These are phyloP conservation scores for Vigna mungo DNA, from an alignment of 306 rosid genomes.

Conservation along the genomic window DNA sequence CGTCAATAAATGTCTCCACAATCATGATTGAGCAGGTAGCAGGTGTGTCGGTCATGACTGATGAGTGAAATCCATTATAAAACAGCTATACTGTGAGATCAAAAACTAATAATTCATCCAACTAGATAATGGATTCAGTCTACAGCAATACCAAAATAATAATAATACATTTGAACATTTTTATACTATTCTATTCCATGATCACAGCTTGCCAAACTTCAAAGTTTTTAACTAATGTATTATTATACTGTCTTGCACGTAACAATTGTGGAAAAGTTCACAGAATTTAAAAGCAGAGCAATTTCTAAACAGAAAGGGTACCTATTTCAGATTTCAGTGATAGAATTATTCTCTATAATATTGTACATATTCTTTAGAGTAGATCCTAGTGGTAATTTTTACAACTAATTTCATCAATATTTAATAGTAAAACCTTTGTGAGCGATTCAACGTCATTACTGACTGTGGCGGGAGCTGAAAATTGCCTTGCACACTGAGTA, in stretches of 20 bases:
- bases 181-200: background rate
- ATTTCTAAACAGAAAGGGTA: slow-evolving; percentile 20
- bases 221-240: background rate
- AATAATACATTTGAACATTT: background rate
- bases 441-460: slow-evolving; percentile 36
- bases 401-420: slow-evolving; percentile 31
- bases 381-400: slow-evolving; percentile 42
- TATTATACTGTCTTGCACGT: slow-evolving; percentile 9
- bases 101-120: background rate
- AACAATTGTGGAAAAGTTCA: slow-evolving; percentile 18
- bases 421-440: slow-evolving; percentile 31
- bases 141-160: background rate
- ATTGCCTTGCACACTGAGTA: slow-evolving; percentile 41
- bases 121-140: background rate
- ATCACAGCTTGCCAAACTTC: background rate
- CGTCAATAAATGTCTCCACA: background rate
- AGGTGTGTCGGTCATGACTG: background rate
- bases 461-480: slow-evolving; percentile 28
- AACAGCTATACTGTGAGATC: background rate
- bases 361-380: slow-evolving; percentile 20
- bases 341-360: background rate
- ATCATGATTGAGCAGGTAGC: background rate
- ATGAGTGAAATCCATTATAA: background rate
- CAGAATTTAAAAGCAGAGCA: slow-evolving; percentile 28
- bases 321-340: slow-evolving; percentile 3